Conservation (phyloP, 2,329 filamentous ascomycete species). For the Colletotrichum lindemuthianum region DNA sequence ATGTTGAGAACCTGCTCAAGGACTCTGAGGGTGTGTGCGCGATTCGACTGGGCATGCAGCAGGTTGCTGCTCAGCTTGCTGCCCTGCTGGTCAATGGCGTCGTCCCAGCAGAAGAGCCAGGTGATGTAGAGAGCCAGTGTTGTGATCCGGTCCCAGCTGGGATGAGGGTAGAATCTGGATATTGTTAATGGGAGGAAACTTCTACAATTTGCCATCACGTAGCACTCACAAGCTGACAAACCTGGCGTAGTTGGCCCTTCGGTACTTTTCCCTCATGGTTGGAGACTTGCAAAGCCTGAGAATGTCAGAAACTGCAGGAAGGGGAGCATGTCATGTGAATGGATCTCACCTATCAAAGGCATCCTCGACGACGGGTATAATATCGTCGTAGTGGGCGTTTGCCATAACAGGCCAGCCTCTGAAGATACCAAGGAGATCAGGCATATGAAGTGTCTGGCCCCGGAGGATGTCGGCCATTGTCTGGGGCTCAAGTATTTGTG, state of each 20-base stretch:
- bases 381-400: constrained; percentile 39
- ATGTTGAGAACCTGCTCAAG: constrained; percentile 37
- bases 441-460: constrained; percentile 42
- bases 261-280: constrained; percentile 20
- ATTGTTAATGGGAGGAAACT: neutral
- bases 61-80: constrained; percentile 41
- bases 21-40: constrained; percentile 39
- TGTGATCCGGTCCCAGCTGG: constrained; percentile 35
- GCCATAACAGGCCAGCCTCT: constrained; percentile 39
- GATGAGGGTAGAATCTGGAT: constrained; percentile 39
- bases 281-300: constrained; percentile 14
- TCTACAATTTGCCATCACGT: neutral
- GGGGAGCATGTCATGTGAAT: neutral
- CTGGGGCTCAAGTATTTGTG: neutral
- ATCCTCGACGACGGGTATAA: constrained; percentile 38
- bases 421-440: constrained; percentile 41
- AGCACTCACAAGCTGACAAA: constrained; percentile 28
- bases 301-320: neutral
- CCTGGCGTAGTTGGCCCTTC: constrained; percentile 19
- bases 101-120: constrained; percentile 48
- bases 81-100: constrained; percentile 44
- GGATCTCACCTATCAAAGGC: constrained; percentile 17
- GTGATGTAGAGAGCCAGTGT: constrained; percentile 40
- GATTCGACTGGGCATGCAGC: constrained; percentile 40
- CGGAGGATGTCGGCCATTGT: constrained; percentile 39